phyloP scores from a whole-genome alignment of 441 rosid genomes.

The Raphanus hybrid region DNA sequence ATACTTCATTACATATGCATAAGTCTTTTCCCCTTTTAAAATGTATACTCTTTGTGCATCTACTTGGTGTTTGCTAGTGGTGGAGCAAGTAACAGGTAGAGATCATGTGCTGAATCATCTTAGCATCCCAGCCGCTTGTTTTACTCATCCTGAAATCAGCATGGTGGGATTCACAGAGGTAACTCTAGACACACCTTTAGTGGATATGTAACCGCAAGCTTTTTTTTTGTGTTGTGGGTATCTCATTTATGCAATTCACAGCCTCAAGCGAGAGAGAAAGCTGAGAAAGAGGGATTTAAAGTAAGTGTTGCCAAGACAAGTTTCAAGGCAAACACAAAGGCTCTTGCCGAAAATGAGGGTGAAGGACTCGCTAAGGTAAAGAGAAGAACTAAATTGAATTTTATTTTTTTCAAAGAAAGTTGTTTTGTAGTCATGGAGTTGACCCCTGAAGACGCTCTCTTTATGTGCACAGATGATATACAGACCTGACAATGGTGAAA shows the following conservation, averaged over 20 bases:
- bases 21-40: neutral
- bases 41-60: neutral
- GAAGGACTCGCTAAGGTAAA: constrained; percentile 95
- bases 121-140: constrained; percentile 97
- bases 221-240: neutral
- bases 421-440: constrained; percentile 54
- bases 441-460: constrained; percentile 36
- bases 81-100: constrained; percentile 90
- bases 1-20: neutral
- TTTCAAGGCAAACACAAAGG: constrained; percentile 98
- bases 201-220: neutral
- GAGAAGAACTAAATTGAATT: neutral
- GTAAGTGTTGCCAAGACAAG: constrained; percentile 86
- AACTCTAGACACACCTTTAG: constrained; percentile 20
- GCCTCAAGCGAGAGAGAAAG: constrained; percentile 99
- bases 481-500: constrained; percentile 96
- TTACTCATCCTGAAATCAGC: constrained; percentile 99
- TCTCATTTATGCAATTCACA: constrained; percentile 36
- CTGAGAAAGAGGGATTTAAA: constrained; percentile 88
- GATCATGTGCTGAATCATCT: constrained; percentile 94
- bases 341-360: constrained; percentile 96
- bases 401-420: neutral
- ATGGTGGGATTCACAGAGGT: constrained; percentile 99
- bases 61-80: constrained; percentile 53
- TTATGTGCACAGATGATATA: constrained; percentile 77